Base-by-base conservation (phyloP, 2,329 filamentous ascomycete genomes). In the Alternaria sp. region DNA sequence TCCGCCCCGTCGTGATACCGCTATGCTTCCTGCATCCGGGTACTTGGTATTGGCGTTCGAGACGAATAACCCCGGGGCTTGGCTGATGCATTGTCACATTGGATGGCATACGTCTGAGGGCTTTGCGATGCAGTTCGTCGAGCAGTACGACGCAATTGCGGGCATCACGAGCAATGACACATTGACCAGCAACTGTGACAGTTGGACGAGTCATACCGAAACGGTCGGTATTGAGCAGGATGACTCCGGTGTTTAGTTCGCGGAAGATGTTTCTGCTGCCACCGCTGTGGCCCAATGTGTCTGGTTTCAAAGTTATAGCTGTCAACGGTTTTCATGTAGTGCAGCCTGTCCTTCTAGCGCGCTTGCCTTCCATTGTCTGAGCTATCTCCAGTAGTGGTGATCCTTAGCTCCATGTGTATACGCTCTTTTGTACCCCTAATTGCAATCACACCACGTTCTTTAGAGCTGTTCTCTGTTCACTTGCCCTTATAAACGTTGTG, bases 71-170 rank as follows among this genome's bases (percentile, higher is more conserved):
- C 77, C 76, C 0, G 77, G 77, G 9, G 69, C 68, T 2, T 79
- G 77, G 76, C 57, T 78, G 5, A 72, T 78, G 70, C 77, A 79
- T 60, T 79, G 77, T 57, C 76, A 79, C 26, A 76, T 79, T 48
- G 75, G 56, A 7, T 79, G 76, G 75, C 77, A 79, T 46, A 74
- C 74, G 2, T 67, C 60, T 39, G 70, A 74, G 56, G 75, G 75
- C 1, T 75, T 78, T 36, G 74, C 73, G 9, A 51, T 77, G 49
- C 73, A 78, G 58, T 74, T 77, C 22, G 56, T 77, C 1, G 75
- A 78, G 61, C 51, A 69, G 20, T 65, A 70, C 38, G 61, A 64
- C 39, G 65, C 74, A 54, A 76, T 78, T 43, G 61, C 57, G 2
- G 68, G 39, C 0, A 46, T 73, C 8, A 73, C 68, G 1, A 41